Evolutionary conservation across 1,284 basidiomycete genomes (phyloP).

Genomic region (Coriolopsis trogii): DNA sequence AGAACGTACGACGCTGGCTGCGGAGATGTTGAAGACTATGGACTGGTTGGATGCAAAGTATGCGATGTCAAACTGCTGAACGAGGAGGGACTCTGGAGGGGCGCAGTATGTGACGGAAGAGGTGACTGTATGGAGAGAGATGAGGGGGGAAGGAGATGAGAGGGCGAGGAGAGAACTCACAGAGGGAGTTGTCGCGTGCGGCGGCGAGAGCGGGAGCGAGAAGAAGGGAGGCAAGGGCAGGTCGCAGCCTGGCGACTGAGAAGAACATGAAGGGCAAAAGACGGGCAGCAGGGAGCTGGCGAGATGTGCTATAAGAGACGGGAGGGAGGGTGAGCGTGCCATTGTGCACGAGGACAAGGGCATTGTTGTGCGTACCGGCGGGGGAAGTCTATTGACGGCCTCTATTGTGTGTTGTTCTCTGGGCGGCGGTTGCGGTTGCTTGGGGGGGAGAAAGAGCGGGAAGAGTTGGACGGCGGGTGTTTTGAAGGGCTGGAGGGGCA

Average conservation of each 20-base stretch:
- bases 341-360: constrained; percentile 20
- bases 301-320: constrained; percentile 5
- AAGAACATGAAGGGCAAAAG: constrained; percentile 53
- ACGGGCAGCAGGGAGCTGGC: constrained; percentile 1
- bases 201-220: constrained; percentile 43
- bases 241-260: constrained; percentile 74
- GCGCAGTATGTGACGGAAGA: constrained; percentile 89
- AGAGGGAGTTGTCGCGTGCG: constrained; percentile 57
- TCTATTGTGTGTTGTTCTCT: constrained; percentile 30
- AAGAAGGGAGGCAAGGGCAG: constrained; percentile 42
- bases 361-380: constrained; percentile 22
- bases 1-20: constrained; percentile 67
- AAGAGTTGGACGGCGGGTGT: no score
- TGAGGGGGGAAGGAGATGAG: constrained; percentile 7
- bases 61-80: constrained; percentile 80
- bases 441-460: no score
- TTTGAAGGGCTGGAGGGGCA: no score
- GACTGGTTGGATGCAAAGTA: constrained; percentile 76
- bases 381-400: constrained; percentile 3
- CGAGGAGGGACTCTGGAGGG: constrained; percentile 76
- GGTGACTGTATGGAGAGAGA: constrained; percentile 54
- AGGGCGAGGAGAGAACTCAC: constrained; percentile 43
- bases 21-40: constrained; percentile 75
- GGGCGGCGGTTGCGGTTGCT: no score
- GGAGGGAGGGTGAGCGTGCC: background rate